These are phyloP conservation scores for Alisma plantagoaquatica DNA, from an alignment of 106 monocot species.

Conservation along the genomic window DNA sequence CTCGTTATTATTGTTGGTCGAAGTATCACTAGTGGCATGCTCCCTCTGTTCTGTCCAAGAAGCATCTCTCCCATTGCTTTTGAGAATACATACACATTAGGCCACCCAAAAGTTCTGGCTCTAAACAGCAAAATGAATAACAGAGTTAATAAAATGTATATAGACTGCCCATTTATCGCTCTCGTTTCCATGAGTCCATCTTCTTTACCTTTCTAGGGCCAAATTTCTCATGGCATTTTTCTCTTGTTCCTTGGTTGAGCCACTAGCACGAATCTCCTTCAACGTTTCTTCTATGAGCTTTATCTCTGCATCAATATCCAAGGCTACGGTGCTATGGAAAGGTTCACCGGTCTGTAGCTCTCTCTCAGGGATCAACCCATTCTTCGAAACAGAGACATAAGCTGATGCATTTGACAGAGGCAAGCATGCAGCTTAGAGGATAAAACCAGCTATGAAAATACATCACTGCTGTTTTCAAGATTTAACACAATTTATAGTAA, in stretches of 20 bases:
- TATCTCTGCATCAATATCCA: conserved; percentile 50
- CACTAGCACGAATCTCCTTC: conserved; percentile 12
- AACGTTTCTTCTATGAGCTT: conserved; percentile 23
- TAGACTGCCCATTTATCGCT: too few species aligned
- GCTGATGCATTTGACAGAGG: too few species aligned
- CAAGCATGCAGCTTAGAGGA: too few species aligned
- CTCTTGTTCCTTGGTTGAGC: not conserved
- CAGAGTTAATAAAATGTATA: not conserved
- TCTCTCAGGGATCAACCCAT: conserved; percentile 47
- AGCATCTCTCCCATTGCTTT: conserved; percentile 85
- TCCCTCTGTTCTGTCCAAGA: conserved; percentile 41
- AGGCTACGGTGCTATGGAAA: conserved; percentile 13
- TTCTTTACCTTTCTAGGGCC: conserved; percentile 37
- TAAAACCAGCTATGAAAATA: too few species aligned
- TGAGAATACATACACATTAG: conserved; percentile 77
- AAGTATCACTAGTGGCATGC: conserved; percentile 51
- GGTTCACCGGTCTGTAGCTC: conserved; percentile 35
- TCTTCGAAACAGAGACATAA: conserved; percentile 38
- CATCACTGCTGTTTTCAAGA: not conserved
- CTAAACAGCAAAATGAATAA: conserved; percentile 3
- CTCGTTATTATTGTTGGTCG: conserved; percentile 79
- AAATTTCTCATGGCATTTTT: conserved; percentile 38
- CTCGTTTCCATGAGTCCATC: too few species aligned
- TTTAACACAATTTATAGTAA: not conserved
- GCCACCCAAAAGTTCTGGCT: conserved; percentile 62